Evolutionary conservation across 2,329 filamentous ascomycete genomes (phyloP).

Genomic region (Microdochium nivale): DNA sequence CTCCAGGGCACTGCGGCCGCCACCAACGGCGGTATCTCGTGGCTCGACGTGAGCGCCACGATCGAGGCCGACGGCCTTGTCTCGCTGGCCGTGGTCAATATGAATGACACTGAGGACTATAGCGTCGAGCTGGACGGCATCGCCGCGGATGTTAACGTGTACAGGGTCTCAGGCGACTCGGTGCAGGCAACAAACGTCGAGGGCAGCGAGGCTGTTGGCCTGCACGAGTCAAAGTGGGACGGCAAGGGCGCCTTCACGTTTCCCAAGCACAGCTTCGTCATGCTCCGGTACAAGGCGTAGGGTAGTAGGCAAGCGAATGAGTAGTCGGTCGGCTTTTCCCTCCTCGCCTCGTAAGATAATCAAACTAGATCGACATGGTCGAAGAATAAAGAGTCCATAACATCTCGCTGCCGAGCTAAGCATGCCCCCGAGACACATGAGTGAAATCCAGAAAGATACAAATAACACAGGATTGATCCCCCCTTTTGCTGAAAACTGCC

Average conservation of each 20-base stretch:
- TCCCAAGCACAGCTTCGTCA: constrained; percentile 60
- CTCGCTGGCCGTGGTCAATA: constrained; percentile 66
- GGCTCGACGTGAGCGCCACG: constrained; percentile 58
- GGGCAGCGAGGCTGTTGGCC: constrained; percentile 51
- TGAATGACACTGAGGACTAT: constrained; percentile 52
- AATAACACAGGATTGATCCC: neutral
- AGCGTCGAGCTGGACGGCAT: constrained; percentile 49
- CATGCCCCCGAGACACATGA: no score
- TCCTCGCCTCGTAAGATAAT: no score
- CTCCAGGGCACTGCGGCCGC: constrained; percentile 44
- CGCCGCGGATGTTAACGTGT: constrained; percentile 46
- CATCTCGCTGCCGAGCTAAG: no score
- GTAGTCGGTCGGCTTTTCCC: no score
- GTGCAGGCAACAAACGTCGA: constrained; percentile 54
- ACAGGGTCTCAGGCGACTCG: constrained; percentile 49
- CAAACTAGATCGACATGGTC: no score
- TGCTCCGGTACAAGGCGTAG: constrained; percentile 43
- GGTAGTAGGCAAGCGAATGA: no score
- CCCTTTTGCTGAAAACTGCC: neutral
- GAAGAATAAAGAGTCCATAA: neutral
- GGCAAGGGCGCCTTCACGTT: constrained; percentile 55
- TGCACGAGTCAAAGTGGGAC: constrained; percentile 55
- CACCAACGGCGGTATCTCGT: constrained; percentile 53
- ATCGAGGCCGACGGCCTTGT: constrained; percentile 49
- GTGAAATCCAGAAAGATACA: neutral